Evolutionary conservation across 495 filamentous ascomycete species (phyloP).

Genomic region (Xylaria palmicola): DNA sequence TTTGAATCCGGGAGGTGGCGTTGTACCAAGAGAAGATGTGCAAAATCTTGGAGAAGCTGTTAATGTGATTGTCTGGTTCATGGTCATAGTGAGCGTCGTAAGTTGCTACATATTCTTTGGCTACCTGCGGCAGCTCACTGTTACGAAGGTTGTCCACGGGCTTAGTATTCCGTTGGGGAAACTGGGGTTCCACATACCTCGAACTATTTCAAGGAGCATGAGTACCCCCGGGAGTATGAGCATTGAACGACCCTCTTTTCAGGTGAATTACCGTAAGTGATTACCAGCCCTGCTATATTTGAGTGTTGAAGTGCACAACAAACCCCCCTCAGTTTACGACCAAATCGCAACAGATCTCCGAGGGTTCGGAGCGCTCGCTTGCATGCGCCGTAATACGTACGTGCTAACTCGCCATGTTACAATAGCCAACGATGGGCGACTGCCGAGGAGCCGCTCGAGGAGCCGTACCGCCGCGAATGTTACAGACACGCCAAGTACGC

Average conservation of each 20-base stretch:
- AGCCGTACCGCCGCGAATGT: slow-evolving; percentile 20
- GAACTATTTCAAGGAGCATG: slow-evolving; percentile 65
- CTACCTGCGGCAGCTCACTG: neutral
- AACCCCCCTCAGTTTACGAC: too few species aligned
- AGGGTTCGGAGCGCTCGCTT: too few species aligned
- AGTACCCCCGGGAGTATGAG: slow-evolving; percentile 42
- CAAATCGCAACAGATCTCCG: too few species aligned
- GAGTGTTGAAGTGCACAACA: too few species aligned
- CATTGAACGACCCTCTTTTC: slow-evolving; percentile 23
- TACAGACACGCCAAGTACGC: slow-evolving; percentile 27
- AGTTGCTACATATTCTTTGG: slow-evolving; percentile 36
- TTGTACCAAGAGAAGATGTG: slow-evolving; percentile 64
- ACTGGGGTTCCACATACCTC: slow-evolving; percentile 73
- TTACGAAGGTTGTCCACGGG: slow-evolving; percentile 72
- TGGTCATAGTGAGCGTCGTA: slow-evolving; percentile 83
- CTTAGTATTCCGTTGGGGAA: slow-evolving; percentile 83
- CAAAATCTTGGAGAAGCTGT: slow-evolving; percentile 60
- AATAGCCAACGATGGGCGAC: neutral
- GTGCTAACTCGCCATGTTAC: neutral
- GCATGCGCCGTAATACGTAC: too few species aligned
- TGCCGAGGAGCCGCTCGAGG: slow-evolving; percentile 43
- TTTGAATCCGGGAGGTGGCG: slow-evolving; percentile 55
- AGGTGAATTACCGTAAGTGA: slow-evolving; percentile 5
- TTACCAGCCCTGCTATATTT: neutral
- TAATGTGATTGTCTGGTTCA: slow-evolving; percentile 78